phyloP scores from a whole-genome alignment of 208 protist genomes.

The Angomonas deanei region DNA sequence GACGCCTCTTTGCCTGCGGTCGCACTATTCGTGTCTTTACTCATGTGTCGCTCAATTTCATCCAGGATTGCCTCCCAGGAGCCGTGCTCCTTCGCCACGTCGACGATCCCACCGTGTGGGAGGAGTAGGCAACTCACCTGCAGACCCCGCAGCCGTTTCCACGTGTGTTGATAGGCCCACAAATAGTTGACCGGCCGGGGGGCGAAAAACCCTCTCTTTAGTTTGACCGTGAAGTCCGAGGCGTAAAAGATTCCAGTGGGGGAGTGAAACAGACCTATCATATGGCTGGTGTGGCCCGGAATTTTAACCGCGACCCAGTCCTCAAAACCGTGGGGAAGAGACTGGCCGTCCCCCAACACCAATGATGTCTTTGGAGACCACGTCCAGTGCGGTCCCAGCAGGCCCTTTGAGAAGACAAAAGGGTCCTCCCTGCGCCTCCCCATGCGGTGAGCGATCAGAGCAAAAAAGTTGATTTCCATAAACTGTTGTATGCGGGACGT shows the following conservation, averaged over 20 bases:
- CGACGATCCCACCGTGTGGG: slow-evolving; percentile 37
- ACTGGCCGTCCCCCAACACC: slow-evolving; percentile 15
- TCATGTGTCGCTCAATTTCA: slow-evolving; percentile 12
- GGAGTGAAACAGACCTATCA: slow-evolving; percentile 44
- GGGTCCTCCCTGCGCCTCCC: slow-evolving; percentile 20
- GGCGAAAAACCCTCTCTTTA: slow-evolving; percentile 30
- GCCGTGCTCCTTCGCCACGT: slow-evolving; percentile 20
- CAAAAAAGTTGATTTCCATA: slow-evolving; percentile 20
- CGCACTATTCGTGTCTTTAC: neutral
- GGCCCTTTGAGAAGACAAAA: slow-evolving; percentile 22
- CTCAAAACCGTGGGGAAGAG: slow-evolving; percentile 35
- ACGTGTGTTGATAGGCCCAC: slow-evolving; percentile 28
- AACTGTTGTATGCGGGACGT: slow-evolving; percentile 18
- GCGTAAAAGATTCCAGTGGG: slow-evolving; percentile 35
- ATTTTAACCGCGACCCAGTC: slow-evolving; percentile 40
- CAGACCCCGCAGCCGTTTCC: slow-evolving; percentile 28
- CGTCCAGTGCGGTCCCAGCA: slow-evolving; percentile 30
- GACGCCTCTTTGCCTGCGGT: neutral
- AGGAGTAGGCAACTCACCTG: slow-evolving; percentile 29
- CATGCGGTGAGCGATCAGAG: slow-evolving; percentile 25
- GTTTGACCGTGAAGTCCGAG: slow-evolving; percentile 31
- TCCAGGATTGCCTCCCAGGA: slow-evolving; percentile 36
- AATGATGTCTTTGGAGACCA: slow-evolving; percentile 9
- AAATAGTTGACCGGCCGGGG: slow-evolving; percentile 27
- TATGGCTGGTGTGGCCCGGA: slow-evolving; percentile 50